Evolutionary conservation across 2,329 filamentous ascomycete genomes (phyloP).

Genomic region (Boeremia exigua): DNA sequence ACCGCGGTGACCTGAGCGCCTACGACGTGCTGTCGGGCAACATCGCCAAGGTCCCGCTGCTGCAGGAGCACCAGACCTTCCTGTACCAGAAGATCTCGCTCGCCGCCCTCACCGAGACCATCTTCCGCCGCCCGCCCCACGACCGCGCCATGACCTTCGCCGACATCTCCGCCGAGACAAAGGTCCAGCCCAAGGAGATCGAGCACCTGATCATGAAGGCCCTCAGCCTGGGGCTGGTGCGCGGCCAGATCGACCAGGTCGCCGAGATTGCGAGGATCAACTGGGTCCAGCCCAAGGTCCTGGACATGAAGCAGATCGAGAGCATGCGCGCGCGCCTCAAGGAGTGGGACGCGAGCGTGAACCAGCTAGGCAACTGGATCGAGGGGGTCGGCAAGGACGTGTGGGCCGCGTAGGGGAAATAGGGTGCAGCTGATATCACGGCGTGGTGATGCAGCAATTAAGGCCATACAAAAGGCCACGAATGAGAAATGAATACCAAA

Average conservation of each 20-base stretch:
- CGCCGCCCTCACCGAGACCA: slow-evolving; percentile 91
- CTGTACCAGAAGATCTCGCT: slow-evolving; percentile 98
- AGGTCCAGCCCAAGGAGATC: slow-evolving; percentile 88
- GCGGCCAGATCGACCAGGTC: slow-evolving; percentile 95
- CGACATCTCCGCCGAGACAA: slow-evolving; percentile 89
- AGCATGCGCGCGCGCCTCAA: slow-evolving; percentile 86
- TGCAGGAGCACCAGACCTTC: slow-evolving; percentile 80
- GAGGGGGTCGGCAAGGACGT: slow-evolving; percentile 93
- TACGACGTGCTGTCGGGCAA: slow-evolving; percentile 85
- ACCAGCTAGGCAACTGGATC: slow-evolving; percentile 96
- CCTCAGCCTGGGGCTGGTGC: slow-evolving; percentile 86
- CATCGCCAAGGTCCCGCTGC: slow-evolving; percentile 78
- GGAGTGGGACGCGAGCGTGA: slow-evolving; percentile 96
- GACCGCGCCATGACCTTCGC: slow-evolving; percentile 92
- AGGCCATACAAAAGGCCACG: neutral
- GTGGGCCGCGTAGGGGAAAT: slow-evolving; percentile 71
- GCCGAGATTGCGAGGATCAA: slow-evolving; percentile 92
- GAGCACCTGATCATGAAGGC: slow-evolving; percentile 99
- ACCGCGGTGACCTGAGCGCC: slow-evolving; percentile 87
- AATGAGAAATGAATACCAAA: neutral
- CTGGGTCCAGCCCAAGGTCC: slow-evolving; percentile 98
- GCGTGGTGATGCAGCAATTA: too few species aligned
- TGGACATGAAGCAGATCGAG: slow-evolving; percentile 94
- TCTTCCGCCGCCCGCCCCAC: slow-evolving; percentile 94
- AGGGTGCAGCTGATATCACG: neutral